Evolutionary conservation across 768 basidiomycete genomes (phyloP), one percentile per base, ranked within the genome.

Genomic region (Trametes cinnabarina): DNA sequence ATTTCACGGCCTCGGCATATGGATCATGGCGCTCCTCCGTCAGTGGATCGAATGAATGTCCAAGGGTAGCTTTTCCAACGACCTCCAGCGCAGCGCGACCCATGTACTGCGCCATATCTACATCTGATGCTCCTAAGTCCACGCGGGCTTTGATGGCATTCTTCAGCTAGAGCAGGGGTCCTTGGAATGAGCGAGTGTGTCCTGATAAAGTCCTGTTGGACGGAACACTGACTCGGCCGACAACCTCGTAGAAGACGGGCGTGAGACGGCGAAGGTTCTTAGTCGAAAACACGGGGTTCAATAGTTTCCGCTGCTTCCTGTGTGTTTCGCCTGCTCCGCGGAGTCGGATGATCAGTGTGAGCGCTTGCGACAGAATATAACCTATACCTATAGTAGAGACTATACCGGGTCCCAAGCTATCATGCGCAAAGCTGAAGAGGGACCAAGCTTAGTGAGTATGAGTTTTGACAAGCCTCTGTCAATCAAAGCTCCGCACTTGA

Each of bases 1-100:
- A 46, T 40, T 66, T 66, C n/a, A 71, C 14, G 0, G 68, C 69
- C n/a, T 55, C 48, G 7, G 62, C 65, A 30, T 68, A 71, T 10
- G 60, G 58, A 26, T 66, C 47, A 10, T 19, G 19, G 0, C 26
- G 42, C 19, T 63, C 58, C 22, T 55, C 60, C 2, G 44, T 51
- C 3, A 69, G 60, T 0, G 64, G 61, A 37, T 69, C 68, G 47
- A 67, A 64, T 2, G 64, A 67, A 41, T 65, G 63, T 8, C 68
- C 68, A 10, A 69, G 51, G 1, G 59, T 61, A 12, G 60, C 64
- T 55, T 67, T 62, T 14, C 64, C 67, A 12, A 64, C 58, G 4
- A 65, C 34, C 40, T 68, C 67, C 44, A 68, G 58, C 15, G 67
- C 64, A 7, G 64, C 57, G 15, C 67, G 67, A 17, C 58, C 55